Evolutionary conservation across 352 stramenopile genomes (phyloP).

Genomic region (Pythium biforme): DNA sequence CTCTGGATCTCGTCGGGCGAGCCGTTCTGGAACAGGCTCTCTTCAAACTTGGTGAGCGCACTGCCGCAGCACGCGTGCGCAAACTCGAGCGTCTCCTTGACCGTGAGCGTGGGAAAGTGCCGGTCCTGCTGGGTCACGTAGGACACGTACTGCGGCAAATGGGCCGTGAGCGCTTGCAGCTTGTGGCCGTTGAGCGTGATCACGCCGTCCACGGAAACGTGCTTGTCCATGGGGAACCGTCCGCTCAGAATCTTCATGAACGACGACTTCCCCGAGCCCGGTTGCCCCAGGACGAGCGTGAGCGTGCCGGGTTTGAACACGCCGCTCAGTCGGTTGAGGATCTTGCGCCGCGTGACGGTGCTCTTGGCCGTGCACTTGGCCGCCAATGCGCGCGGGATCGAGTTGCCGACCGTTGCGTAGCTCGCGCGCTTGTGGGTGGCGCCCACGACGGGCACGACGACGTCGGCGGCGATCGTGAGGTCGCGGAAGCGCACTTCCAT

Average conservation of each 20-base stretch:
- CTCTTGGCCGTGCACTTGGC: slow-evolving; percentile 16
- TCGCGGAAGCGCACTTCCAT: slow-evolving; percentile 39
- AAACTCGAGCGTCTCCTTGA: slow-evolving; percentile 54
- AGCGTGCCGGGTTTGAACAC: slow-evolving; percentile 30
- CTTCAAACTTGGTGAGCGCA: slow-evolving; percentile 26
- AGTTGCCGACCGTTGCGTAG: slow-evolving; percentile 52
- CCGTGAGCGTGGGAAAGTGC: slow-evolving; percentile 48
- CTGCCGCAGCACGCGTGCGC: slow-evolving; percentile 48
- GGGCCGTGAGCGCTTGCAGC: slow-evolving; percentile 26
- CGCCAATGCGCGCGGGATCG: slow-evolving; percentile 18
- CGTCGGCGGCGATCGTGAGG: slow-evolving; percentile 34
- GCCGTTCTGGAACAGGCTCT: slow-evolving; percentile 34
- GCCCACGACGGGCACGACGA: slow-evolving; percentile 14
- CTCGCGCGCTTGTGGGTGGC: not conserved
- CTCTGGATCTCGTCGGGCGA: slow-evolving; percentile 37
- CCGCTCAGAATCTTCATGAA: slow-evolving; percentile 60
- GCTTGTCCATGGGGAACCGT: slow-evolving; percentile 44
- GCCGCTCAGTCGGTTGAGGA: slow-evolving; percentile 29
- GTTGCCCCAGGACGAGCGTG: slow-evolving; percentile 25
- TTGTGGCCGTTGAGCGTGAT: slow-evolving; percentile 47
- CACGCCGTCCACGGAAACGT: slow-evolving; percentile 27
- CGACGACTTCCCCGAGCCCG: slow-evolving; percentile 24
- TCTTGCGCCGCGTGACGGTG: slow-evolving; percentile 40
- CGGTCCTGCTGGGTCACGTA: slow-evolving; percentile 50
- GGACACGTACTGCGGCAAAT: slow-evolving; percentile 41